Evolutionary conservation across 495 filamentous ascomycete genomes (phyloP), one percentile per base, ranked within the genome.

Genomic region (Lepraria neglecta): DNA sequence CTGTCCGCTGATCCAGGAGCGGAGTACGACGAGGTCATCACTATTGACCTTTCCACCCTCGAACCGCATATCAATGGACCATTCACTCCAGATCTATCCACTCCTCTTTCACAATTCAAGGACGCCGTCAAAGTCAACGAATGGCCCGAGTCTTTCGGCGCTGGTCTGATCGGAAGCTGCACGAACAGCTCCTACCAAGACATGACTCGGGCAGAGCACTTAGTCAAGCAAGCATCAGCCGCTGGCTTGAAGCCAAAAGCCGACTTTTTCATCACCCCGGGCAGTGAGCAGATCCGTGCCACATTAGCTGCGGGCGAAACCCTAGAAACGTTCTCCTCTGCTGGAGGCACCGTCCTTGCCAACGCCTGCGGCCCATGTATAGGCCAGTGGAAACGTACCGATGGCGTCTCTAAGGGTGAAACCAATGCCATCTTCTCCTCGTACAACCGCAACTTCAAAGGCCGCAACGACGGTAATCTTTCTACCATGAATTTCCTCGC

Each of bases 151-250:
- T 88, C 85, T 48, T 87, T 98, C 62, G 91, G 89, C 7, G 92
- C 94, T 9, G 90, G 92, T 60, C 81, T 98, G 31, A 98, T 98
- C 68, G 94, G 94, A 48, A 95, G 90, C 77, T 98, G 94, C 77
- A 98, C 94, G 15, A 98, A 98, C 79, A 95, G 89, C 73, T 97
- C 94, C 4, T 98, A 96, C 72, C 84, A 96, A 75, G 94, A 98
- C 70, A 98, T 98, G 94, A 91, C 90, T 11, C 85, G 94, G 54
- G 87, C 91, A 17, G 94, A 97, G 77, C 78, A 90, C 67, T 80
- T 98, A 58, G 88, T 97, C 51, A 91, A 91, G 74, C 91, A 95
- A 72, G 94, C 94, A 15, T 78, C 83, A 53, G 84, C 87, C 38
- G 94, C 89, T 11, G 94, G 94, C 40, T 75, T 98, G 33, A 88